These are phyloP conservation scores for Colletotrichum sp. DNA, from an alignment of 2,329 filamentous ascomycete genomes.

Conservation along the genomic window DNA sequence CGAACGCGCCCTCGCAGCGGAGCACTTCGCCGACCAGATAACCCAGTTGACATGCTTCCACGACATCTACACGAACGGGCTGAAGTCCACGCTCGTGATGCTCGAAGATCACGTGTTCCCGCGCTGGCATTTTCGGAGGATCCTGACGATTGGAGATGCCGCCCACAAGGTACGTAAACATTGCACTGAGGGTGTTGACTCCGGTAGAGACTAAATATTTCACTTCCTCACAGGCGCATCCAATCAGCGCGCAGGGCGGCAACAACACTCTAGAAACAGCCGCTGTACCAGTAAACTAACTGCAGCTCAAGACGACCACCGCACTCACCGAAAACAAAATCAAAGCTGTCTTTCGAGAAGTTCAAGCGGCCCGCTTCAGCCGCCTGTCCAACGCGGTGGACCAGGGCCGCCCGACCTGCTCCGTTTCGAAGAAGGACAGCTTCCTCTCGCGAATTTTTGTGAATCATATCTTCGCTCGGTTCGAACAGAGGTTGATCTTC, in stretches of 20 bases:
- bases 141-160: slow-evolving; percentile 43
- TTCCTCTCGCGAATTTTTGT: accelerated
- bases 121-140: slow-evolving; percentile 40
- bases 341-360: neutral
- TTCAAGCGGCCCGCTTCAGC: neutral
- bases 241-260: slow-evolving; percentile 24
- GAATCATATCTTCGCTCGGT: neutral
- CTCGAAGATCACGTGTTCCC: slow-evolving; percentile 35
- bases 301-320: neutral
- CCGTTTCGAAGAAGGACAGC: neutral
- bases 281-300: slow-evolving; percentile 18
- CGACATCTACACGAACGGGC: slow-evolving; percentile 29
- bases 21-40: slow-evolving; percentile 16
- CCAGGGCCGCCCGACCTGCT: neutral
- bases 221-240: slow-evolving; percentile 16
- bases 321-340: no score
- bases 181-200: no score
- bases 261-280: slow-evolving; percentile 25
- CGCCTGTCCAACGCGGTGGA: neutral
- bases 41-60: slow-evolving; percentile 28
- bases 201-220: neutral
- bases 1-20: slow-evolving; percentile 27
- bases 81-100: slow-evolving; percentile 27
- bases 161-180: slow-evolving; percentile 39
- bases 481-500: neutral